phyloP scores from a whole-genome alignment of 345 rosid genomes.

The Mangifera indica region DNA sequence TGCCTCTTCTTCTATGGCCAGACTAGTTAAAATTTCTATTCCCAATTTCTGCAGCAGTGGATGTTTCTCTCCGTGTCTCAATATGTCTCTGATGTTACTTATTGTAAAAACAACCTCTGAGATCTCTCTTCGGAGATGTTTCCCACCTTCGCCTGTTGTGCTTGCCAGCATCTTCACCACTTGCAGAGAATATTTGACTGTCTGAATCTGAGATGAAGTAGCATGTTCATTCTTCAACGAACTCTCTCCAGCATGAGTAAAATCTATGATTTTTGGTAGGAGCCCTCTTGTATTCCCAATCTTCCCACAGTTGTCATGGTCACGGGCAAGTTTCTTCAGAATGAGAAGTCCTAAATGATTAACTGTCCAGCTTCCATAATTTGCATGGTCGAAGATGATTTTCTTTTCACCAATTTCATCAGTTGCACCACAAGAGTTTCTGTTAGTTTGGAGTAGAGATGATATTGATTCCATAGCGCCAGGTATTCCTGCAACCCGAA shows the following conservation, averaged over 20 bases:
- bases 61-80: slow-evolving; percentile 62
- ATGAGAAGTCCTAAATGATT: slow-evolving; percentile 78
- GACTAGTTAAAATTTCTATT: slow-evolving; percentile 66
- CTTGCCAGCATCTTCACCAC: slow-evolving; percentile 79
- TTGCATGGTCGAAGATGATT: slow-evolving; percentile 36
- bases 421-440: slow-evolving; percentile 46
- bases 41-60: slow-evolving; percentile 68
- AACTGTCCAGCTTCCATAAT: slow-evolving; percentile 66
- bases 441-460: slow-evolving; percentile 61
- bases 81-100: slow-evolving; percentile 73
- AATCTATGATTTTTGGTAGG: slow-evolving; percentile 75
- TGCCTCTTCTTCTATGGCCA: slow-evolving; percentile 72
- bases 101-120: slow-evolving; percentile 88
- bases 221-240: slow-evolving; percentile 48
- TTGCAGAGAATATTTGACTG: slow-evolving; percentile 74
- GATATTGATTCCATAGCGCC: slow-evolving; percentile 95
- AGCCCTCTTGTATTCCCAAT: slow-evolving; percentile 90
- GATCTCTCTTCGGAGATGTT: slow-evolving; percentile 69
- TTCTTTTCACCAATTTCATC: slow-evolving; percentile 73
- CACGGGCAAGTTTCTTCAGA: slow-evolving; percentile 74
- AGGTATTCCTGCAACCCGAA: slow-evolving; percentile 76
- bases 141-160: slow-evolving; percentile 74
- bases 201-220: slow-evolving; percentile 51
- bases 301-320: slow-evolving; percentile 89
- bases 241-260: slow-evolving; percentile 58